phyloP scores from a whole-genome alignment of 75 land plant genomes.

The Pinus albicaulis region DNA sequence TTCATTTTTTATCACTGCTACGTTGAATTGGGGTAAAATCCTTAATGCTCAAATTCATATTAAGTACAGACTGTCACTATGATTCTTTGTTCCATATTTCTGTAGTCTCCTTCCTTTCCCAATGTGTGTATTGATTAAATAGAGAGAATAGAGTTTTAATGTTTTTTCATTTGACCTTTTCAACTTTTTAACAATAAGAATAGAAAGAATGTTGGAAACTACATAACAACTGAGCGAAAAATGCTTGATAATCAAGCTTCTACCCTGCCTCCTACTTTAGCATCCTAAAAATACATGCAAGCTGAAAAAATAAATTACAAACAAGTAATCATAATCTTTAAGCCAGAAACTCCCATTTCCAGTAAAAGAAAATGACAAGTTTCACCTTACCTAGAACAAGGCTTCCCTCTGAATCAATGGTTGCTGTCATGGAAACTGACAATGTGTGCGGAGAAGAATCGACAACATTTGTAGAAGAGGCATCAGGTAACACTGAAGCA shows the following conservation, averaged over 20 bases:
- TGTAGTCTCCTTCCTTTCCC: neutral
- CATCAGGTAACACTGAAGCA: neutral
- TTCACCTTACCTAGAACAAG: slow-evolving; percentile 68
- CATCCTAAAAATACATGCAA: neutral
- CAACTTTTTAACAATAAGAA: neutral
- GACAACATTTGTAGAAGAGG: slow-evolving; percentile 11
- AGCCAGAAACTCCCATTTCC: too few species aligned
- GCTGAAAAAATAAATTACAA: neutral
- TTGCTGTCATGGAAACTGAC: slow-evolving; percentile 88
- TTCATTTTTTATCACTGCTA: too few species aligned
- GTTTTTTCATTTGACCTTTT: neutral
- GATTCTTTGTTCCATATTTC: too few species aligned
- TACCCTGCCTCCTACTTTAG: neutral
- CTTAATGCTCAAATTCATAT: too few species aligned
- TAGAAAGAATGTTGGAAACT: neutral
- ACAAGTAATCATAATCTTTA: too few species aligned
- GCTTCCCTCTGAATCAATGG: slow-evolving; percentile 69
- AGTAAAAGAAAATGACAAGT: too few species aligned
- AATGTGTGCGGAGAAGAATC: slow-evolving; percentile 16
- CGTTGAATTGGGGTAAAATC: too few species aligned
- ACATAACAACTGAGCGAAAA: neutral
- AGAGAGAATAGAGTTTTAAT: neutral
- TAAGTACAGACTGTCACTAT: too few species aligned
- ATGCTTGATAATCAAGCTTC: neutral
- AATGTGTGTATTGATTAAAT: neutral